Base-by-base conservation (phyloP, 129 eudicot species). In the Pittosporum tobira region DNA sequence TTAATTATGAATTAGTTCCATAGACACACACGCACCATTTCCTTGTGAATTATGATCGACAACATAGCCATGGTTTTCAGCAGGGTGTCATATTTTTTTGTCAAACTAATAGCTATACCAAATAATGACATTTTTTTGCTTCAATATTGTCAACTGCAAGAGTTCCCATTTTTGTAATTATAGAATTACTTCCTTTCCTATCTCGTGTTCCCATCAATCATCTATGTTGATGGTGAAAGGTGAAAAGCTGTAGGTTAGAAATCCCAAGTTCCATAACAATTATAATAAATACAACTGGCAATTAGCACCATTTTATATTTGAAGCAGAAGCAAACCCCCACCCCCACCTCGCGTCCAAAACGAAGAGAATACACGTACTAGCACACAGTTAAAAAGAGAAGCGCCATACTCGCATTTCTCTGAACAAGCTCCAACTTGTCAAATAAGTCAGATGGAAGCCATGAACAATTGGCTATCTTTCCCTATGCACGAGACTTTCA, bases 401-500 rank as follows among this genome's bases (percentile, higher is more conserved):
- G 47, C 59, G 22, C 59, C 68, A 63, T 29, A 9, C 1, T 23
- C n/a, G 48, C 25, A 43, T 44, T 22, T 24, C 20, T n/a, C 12
- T 51, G 19, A 19, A 60, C 51, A 59, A 38, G 14, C 26, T 14
- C n/a, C 3, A 40, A 40, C 46, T 4, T 40, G 3, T 40, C 3
- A 9, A 40, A 10, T 40, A 40, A 40, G 13, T 40, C 46, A 40
- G 30, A 30, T 55, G 64, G 65, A 57, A 45, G 58, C 51, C 49
- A 66, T 47, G 57, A 66, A 52, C 52, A 22, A 4, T 36, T 67
- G 72, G 72, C 48, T 47, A 12, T 67, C 64, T 19, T 57, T 56
- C 10, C 63, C 64, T 27, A 40, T 48, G 10, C 12, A 30, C 19
- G 27, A 26, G 4, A 38, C 23, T 34, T 34, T 66, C 48, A 30